Evolutionary conservation across 1,139 yeast genomes (phyloP), one percentile per base, ranked within the genome.

Genomic region (Blastobotrys proliferans): DNA sequence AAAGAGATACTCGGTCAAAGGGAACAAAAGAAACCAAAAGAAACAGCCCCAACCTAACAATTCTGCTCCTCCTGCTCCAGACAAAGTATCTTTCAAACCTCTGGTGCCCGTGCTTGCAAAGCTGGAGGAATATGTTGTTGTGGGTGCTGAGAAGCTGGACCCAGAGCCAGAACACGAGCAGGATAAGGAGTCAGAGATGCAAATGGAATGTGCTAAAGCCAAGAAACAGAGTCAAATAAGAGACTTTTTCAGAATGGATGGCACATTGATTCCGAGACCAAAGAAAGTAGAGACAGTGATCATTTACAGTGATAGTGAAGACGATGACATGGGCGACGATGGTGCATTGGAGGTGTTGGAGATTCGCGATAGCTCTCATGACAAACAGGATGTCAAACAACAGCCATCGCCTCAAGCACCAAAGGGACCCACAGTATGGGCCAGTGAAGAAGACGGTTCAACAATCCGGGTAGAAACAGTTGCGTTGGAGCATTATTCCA

Each of bases 391-490:
- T 1, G 30, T 35, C 22, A 35, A 36, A 19, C 44, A 31, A 39
- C 41, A 2, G 9, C 17, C 25, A 20, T 30, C 17, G 16, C n/a
- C 17, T 3, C 17, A 6, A 21, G 16, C 19, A 3, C 3, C 6
- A 2, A 24, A 32, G 9, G 43, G 40, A 35, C 37, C 51, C 32
- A 34, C 41, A 33, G 32, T 49, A 26, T 42, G 49, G 52, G 40
- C 37, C 33, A 20, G 44, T 40, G 31, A 38, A 34, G 9, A 24
- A 39, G 30, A 44, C 13, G 33, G 24, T n/a, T 25, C 28, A 18
- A 43, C 10, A 6, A 42, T 47, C 10, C 49, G 64, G 1, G 71
- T 67, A 2, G 71, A 67, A 45, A 55, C 54, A 20, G 55, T 59
- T 3, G 66, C 68, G 2, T 46, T 66, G 22, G 47, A 52, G 18